Evolutionary conservation across 1,139 yeast genomes (phyloP), one percentile per base, ranked within the genome.

Genomic region (Arxiozyma telluris): DNA sequence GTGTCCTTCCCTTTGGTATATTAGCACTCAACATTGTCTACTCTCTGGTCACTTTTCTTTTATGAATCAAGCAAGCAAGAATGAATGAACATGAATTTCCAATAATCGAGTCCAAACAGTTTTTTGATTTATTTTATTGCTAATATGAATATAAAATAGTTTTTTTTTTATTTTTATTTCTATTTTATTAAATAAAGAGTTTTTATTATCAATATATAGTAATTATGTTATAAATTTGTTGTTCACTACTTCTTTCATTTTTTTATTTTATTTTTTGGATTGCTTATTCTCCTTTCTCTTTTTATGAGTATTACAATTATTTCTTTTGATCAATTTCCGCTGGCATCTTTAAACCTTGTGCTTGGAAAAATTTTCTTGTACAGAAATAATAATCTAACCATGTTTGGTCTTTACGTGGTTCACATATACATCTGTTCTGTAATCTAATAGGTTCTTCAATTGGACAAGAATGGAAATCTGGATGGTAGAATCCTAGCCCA

Each of bases 401-500:
- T 1, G 72, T 66, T 15, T 59, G 52, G 54, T 71, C 75, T 25
- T 61, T 61, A 2, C 55, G 17, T 20, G 91, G 90, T 62, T 82
- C 72, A 72, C 94, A 86, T 54, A 76, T 74, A 74, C 93, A 86
- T 63, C 77, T 80, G 67, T 81, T 80, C 53, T 71, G 73, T 41
- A 62, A 39, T 67, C 88, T 79, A 49, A 79, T 71, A 42, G 73
- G 73, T 50, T 74, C 75, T 63, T 83, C 84, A 54, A 82, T 76
- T 1, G 94, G 96, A 74, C 95, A 87, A 68, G 87, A 83, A 58
- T 77, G 74, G 76, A 85, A 84, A 20, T 88, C 89, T 59, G 81
- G 84, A 66, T 89, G 96, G 69, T 75, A 84, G 72, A 87, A 87
- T 57, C 96, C 95, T 56, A 88, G 77, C 63, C 89, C 94, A 55